Evolutionary conservation across 202 grass and related monocot genomes (phyloP), one percentile per base, ranked within the genome.

Genomic region (Saccharum hybrid): DNA sequence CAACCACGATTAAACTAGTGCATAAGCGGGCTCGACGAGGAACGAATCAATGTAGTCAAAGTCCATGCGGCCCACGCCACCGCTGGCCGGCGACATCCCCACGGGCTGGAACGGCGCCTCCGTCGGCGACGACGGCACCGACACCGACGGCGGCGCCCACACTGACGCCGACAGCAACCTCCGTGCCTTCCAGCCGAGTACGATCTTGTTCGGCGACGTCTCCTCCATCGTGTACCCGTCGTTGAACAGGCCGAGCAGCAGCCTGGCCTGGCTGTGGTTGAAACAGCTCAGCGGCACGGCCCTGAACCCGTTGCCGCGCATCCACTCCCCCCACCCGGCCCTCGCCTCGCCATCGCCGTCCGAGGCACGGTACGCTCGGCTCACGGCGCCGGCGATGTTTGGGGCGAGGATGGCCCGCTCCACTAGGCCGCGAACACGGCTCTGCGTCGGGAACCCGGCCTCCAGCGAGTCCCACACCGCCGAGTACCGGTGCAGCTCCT

Each of bases 391-490:
- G 30, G 86, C 83, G 73, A 94, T 94, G 88, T 86, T 88, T 1
- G 88, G 92, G 2, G 72, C 92, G 2, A 94, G 85, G 73, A 94
- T 94, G 76, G 88, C 81, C 63, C 86, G 77, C 73, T 94, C 92
- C 36, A 94, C 88, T 31, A 91, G 79, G 16, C 81, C 83, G 38
- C 92, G 86, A 23, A 86, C 86, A 45, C 73, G 68, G 52, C 86
- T 83, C 75, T 94, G 88, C 38, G 87, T 87, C 56, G 92, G 92
- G 74, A 94, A 94, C 38, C 88, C 92, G 2, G 92, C 88, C 73
- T 91, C 92, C 43, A 94, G 81, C 7, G 92, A 94, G 72, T 94
- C 92, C 92, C 92, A 94, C 86, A 94, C 76, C 52, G 88, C 92
- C 6, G 92, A 94, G 78, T 94, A 91, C 12, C 92, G 83, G 67